Percentiles rank a stretch among this genome's conserved stretches.
Conservation (phyloP, 176 grass and related monocot genomes). For the Elymus sibiricus region DNA sequence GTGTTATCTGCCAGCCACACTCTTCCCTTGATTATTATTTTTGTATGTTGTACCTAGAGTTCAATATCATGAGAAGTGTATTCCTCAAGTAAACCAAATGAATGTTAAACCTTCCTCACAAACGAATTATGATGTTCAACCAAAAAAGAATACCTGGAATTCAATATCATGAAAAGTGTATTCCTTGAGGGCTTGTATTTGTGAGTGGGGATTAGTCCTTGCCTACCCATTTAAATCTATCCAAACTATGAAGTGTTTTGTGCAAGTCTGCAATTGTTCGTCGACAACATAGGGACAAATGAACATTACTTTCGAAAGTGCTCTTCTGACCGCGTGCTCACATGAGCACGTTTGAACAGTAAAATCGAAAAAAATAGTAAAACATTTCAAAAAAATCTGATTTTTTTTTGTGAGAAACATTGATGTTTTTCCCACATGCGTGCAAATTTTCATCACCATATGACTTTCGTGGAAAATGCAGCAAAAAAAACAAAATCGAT, state of each 20-base stretch:
- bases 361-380: too few species aligned
- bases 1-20: neutral
- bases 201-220: neutral
- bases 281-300: neutral
- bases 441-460: too few species aligned
- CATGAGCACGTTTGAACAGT: too few species aligned
- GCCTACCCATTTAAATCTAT: neutral
- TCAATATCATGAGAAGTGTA: too few species aligned
- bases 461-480: too few species aligned
- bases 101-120: neutral
- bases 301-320: too few species aligned
- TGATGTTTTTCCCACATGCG: too few species aligned
- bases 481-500: too few species aligned
- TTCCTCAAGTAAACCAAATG: neutral
- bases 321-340: too few species aligned
- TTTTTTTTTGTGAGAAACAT: too few species aligned
- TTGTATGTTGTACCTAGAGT: too few species aligned
- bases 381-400: too few species aligned
- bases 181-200: neutral
- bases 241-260: neutral
- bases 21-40: neutral
- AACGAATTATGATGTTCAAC: slow-evolving; percentile 4
- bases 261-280: neutral
- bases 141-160: neutral
- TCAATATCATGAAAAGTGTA: neutral